Evolutionary conservation across 495 filamentous ascomycete species (phyloP).

Genomic region (Evernia prunastri): DNA sequence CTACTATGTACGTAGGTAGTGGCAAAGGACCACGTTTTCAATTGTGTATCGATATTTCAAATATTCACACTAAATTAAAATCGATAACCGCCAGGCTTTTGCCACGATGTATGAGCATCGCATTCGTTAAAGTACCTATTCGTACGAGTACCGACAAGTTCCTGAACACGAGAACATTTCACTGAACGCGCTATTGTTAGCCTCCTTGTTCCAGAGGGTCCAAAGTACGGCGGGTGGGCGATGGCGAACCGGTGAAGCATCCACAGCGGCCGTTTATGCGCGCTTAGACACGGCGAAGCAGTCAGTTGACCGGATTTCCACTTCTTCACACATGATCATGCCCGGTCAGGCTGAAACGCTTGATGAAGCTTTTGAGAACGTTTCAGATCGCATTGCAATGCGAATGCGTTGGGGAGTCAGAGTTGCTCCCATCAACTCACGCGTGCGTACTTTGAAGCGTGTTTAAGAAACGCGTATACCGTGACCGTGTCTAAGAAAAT

Average conservation of each 20-base stretch:
- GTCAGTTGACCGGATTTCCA: not conserved
- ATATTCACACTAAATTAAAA: not conserved
- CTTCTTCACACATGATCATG: too few relatives aligned
- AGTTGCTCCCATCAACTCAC: not conserved
- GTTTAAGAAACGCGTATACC: not conserved
- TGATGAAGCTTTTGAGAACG: not conserved
- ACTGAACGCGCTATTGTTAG: not conserved
- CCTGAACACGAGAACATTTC: not conserved
- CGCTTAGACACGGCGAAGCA: not conserved
- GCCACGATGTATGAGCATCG: not conserved
- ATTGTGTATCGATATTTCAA: not conserved
- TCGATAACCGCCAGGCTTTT: slow-evolving; percentile 4
- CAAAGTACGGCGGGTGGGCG: not conserved
- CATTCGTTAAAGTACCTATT: not conserved
- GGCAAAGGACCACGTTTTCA: not conserved
- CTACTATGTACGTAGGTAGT: not conserved
- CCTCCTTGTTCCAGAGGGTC: not conserved
- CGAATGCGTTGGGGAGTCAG: slow-evolving; percentile 15
- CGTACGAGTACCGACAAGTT: not conserved
- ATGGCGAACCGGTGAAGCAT: not conserved
- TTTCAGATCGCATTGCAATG: slow-evolving; percentile 7
- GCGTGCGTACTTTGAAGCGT: not conserved
- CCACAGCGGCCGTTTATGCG: not conserved
- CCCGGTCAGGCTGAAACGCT: slow-evolving; percentile 8
- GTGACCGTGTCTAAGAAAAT: not conserved